These are phyloP conservation scores for Harrya chromipes DNA, from an alignment of 768 basidiomycete species.

Conservation along the genomic window DNA sequence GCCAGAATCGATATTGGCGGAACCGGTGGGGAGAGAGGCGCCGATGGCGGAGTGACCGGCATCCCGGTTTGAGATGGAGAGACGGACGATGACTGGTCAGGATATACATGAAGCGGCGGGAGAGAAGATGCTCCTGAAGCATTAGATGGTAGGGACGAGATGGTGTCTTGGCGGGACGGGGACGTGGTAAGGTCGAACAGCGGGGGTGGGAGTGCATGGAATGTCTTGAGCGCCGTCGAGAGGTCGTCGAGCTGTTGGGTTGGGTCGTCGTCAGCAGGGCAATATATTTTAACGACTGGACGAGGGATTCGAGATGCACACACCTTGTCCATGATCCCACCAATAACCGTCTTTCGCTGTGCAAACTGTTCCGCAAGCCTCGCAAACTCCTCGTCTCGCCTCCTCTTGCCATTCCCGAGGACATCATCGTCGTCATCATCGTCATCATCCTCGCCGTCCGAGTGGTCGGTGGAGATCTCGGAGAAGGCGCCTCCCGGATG, in stretches of 20 bases:
- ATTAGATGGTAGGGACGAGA: slow-evolving; percentile 26
- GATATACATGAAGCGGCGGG: slow-evolving; percentile 2
- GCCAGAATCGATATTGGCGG: slow-evolving; percentile 22
- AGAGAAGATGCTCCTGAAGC: slow-evolving; percentile 18
- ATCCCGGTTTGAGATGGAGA: slow-evolving; percentile 7
- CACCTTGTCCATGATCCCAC: slow-evolving; percentile 74
- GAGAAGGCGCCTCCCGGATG: slow-evolving; percentile 15
- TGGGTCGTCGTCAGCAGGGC: not conserved
- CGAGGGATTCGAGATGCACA: not conserved
- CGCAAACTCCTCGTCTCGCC: slow-evolving; percentile 66
- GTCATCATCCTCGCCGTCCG: slow-evolving; percentile 37
- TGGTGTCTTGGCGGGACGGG: slow-evolving; percentile 30
- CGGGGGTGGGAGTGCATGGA: slow-evolving; percentile 44
- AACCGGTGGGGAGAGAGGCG: slow-evolving; percentile 12
- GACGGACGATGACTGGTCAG: slow-evolving; percentile 1
- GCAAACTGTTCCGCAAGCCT: slow-evolving; percentile 66
- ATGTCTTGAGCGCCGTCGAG: slow-evolving; percentile 37
- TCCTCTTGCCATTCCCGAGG: slow-evolving; percentile 51
- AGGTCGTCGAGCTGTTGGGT: slow-evolving; percentile 28
- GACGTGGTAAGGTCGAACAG: slow-evolving; percentile 32
- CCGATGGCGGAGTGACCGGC: not conserved
- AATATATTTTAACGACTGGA: not conserved
- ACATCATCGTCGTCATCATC: slow-evolving; percentile 41
- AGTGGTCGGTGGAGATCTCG: slow-evolving; percentile 23
- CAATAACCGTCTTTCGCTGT: slow-evolving; percentile 65